Percentiles rank a stretch among this genome's conserved stretches.
phyloP scores from a whole-genome alignment of 2,329 filamentous ascomycete species.

The Bipolaris zeicola region DNA sequence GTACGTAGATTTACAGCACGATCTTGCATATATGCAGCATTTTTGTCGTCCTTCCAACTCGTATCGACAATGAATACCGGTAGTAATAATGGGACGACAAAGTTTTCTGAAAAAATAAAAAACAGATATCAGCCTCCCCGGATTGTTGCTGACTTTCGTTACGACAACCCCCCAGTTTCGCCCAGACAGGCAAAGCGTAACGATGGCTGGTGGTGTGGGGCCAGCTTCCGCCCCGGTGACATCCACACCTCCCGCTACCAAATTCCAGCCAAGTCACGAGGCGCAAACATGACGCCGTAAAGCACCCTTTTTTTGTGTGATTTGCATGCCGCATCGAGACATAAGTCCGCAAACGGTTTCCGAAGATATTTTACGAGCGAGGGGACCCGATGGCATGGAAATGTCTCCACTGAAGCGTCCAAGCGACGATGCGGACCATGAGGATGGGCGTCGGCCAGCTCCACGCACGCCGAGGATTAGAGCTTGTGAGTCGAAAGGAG shows the following conservation, averaged over 20 bases:
- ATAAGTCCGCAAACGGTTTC: conserved; percentile 15
- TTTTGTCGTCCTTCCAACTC: no score
- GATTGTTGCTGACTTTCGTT: no score
- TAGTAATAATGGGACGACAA: background rate
- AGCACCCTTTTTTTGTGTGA: background rate
- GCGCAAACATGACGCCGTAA: background rate
- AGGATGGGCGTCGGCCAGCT: conserved; percentile 34
- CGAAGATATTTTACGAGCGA: background rate
- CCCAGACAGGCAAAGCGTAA: background rate
- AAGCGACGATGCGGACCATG: conserved; percentile 37
- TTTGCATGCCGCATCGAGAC: background rate
- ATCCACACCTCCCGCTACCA: conserved; percentile 3
- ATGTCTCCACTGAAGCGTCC: conserved; percentile 60
- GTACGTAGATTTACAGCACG: no score
- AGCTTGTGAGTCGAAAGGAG: conserved; percentile 28
- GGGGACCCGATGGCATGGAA: conserved; percentile 58
- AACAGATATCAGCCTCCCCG: no score
- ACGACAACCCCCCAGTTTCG: background rate
- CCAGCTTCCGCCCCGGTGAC: background rate
- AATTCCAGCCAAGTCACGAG: conserved; percentile 9
- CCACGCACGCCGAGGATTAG: conserved; percentile 33
- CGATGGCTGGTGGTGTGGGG: background rate
- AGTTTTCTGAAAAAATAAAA: no score
- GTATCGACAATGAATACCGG: no score
- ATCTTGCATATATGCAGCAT: no score